These are phyloP conservation scores for Leptographium galeiforme DNA, from an alignment of 2,329 filamentous ascomycete genomes.

Conservation along the genomic window DNA sequence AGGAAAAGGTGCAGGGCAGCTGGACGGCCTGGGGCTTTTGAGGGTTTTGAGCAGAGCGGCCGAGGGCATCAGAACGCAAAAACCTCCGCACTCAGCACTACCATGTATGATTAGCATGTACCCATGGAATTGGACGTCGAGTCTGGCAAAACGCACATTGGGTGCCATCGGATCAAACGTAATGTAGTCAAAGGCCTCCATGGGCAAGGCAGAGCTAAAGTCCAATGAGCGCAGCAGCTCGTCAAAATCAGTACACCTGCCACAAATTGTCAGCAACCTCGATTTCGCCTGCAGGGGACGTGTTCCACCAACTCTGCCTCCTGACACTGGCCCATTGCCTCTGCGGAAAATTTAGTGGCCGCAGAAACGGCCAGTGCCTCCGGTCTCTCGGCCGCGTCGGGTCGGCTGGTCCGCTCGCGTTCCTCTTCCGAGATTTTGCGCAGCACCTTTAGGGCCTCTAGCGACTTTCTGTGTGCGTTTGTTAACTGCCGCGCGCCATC, in stretches of 20 bases:
- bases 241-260: not conserved
- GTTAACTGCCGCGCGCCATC: not conserved
- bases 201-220: not conserved
- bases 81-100: no score
- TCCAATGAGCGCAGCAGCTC: not conserved
- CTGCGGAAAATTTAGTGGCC: not conserved
- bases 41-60: not conserved
- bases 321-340: not conserved
- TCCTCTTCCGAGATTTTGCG: not conserved
- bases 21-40: slow-evolving; percentile 14
- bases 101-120: no score
- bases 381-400: not conserved
- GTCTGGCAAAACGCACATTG: not conserved
- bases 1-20: slow-evolving; percentile 22
- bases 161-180: not conserved
- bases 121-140: no score
- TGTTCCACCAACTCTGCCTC: not conserved
- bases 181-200: not conserved
- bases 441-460: not conserved
- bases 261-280: not conserved
- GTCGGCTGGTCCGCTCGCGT: not conserved
- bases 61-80: not conserved
- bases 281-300: not conserved
- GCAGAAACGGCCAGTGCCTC: not conserved
- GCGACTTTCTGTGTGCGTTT: not conserved